Base-by-base conservation (phyloP, 495 filamentous ascomycete species). In the Letharia lupina region DNA sequence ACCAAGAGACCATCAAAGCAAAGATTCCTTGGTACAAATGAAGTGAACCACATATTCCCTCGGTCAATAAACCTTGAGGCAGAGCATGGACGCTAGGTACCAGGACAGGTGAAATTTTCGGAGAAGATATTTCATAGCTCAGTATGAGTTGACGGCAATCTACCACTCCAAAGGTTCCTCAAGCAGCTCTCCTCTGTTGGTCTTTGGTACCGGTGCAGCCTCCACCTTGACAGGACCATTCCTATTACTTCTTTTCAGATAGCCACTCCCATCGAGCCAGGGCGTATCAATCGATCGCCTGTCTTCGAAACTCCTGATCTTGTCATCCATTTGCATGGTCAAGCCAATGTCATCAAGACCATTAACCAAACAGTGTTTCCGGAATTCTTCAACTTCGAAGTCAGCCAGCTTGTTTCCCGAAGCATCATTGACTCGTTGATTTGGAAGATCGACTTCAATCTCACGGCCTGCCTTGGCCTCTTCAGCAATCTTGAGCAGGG, bases 321-420 rank as follows among this genome's bases (percentile, higher is more conserved):
- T 92, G 61, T 89, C 86, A 70, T 92, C 91, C 76, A 91, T 84
- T 77, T 96, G 89, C 77, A 97, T 88, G 28, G 94, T 98, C 47
- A 98, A 78, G 60, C 92, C 94, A 68, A 98, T 98, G 70, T 98
- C 94, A 76, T 98, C 94, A 12, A 98, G 84, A 2, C 94, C 94
- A 74, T 98, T 96, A 67, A 96, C 78, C 45, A 98, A 79, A 73
- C 94, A 98, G 78, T 98, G 90, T 78, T 93, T 95, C 69, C 91
- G 81, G 82, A 97, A 98, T 71, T 84, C 82, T 67, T 97, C 93
- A 41, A 96, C 89, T 3, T 96, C 88, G 71, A 98, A 98, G 50
- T 74, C 73, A 70, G 85, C 87, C 48, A 98, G 78, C 71, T 82
- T 82, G 65, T 83, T 84, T 52, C 94, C 93, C 47, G 82, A 73